phyloP scores from a whole-genome alignment of 768 basidiomycete genomes.

The Collybia nuda region DNA sequence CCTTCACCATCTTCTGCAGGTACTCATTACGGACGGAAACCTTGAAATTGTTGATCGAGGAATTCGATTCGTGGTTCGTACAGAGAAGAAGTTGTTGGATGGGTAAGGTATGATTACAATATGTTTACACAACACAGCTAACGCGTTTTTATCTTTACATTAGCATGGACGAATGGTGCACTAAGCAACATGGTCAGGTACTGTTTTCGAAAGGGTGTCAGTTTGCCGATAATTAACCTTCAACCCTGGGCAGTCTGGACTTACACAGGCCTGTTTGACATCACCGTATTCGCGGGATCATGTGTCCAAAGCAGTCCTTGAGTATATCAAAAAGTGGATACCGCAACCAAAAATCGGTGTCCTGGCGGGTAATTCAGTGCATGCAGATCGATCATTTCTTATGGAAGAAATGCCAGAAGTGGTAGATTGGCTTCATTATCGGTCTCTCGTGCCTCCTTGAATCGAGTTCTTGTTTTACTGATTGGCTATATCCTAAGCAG shows the following conservation, averaged over 20 bases:
- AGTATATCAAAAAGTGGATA: slow-evolving; percentile 85
- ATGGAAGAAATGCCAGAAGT: slow-evolving; percentile 79
- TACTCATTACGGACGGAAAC: slow-evolving; percentile 86
- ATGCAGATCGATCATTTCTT: slow-evolving; percentile 75
- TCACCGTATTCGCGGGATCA: slow-evolving; percentile 63
- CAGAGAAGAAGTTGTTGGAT: slow-evolving; percentile 69
- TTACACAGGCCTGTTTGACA: slow-evolving; percentile 75
- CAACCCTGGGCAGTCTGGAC: slow-evolving; percentile 59
- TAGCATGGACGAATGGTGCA: slow-evolving; percentile 92
- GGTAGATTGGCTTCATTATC: slow-evolving; percentile 78
- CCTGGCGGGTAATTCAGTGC: slow-evolving; percentile 88
- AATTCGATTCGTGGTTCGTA: slow-evolving; percentile 71
- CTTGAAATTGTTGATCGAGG: slow-evolving; percentile 81
- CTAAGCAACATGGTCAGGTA: slow-evolving; percentile 74
- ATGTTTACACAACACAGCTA: background rate
- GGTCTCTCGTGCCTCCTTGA: slow-evolving; percentile 36
- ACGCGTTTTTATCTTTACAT: slow-evolving; percentile 3
- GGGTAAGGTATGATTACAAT: slow-evolving; percentile 41
- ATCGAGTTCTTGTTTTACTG: background rate
- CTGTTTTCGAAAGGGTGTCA: slow-evolving; percentile 14
- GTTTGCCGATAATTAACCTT: background rate
- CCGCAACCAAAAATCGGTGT: slow-evolving; percentile 62
- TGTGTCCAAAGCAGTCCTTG: slow-evolving; percentile 61
- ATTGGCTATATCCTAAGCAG: slow-evolving; percentile 29
- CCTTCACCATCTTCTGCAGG: slow-evolving; percentile 36